These are phyloP conservation scores for Lasiosphaeris hirsuta DNA, from an alignment of 495 filamentous ascomycete genomes.

Conservation along the genomic window DNA sequence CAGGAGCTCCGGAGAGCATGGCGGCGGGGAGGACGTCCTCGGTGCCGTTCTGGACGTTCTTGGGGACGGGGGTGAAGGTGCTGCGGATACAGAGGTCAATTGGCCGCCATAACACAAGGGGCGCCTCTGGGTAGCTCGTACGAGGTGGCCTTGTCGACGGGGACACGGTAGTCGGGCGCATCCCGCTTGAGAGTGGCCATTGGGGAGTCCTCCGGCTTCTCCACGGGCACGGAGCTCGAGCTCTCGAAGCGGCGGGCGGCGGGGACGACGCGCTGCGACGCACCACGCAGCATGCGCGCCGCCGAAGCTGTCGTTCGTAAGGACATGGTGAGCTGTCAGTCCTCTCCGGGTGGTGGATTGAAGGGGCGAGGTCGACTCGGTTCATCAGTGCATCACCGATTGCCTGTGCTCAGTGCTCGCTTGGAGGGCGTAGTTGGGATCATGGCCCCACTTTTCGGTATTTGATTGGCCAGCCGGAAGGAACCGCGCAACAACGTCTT, in stretches of 20 bases:
- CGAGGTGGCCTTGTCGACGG: conserved; percentile 79
- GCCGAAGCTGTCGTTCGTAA: conserved; percentile 40
- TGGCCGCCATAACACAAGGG: conserved; percentile 2
- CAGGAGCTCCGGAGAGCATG: conserved; percentile 85
- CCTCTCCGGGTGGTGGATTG: conserved; percentile 16
- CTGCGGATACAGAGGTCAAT: conserved; percentile 38
- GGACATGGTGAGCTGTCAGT: conserved; percentile 32
- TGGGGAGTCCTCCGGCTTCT: conserved; percentile 27
- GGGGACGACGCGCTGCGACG: conserved; percentile 36
- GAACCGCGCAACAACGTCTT: conserved; percentile 34
- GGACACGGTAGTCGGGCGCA: conserved; percentile 74
- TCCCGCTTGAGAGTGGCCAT: conserved; percentile 48
- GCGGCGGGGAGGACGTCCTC: conserved; percentile 76
- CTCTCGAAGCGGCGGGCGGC: conserved; percentile 47
- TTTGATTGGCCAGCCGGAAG: conserved; percentile 30
- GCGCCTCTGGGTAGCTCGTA: conserved; percentile 39
- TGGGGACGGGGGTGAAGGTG: conserved; percentile 84
- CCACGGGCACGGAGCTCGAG: conserved; percentile 27
- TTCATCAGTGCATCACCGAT: not conserved
- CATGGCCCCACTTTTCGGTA: conserved; percentile 15
- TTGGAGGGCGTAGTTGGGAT: conserved; percentile 15
- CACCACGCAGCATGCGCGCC: conserved; percentile 42
- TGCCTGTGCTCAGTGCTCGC: not conserved
- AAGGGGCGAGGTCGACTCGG: conserved; percentile 3
- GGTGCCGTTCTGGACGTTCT: conserved; percentile 83